phyloP scores from a whole-genome alignment of 2,329 filamentous ascomycete species.

The Trichoderma arundinaceum region DNA sequence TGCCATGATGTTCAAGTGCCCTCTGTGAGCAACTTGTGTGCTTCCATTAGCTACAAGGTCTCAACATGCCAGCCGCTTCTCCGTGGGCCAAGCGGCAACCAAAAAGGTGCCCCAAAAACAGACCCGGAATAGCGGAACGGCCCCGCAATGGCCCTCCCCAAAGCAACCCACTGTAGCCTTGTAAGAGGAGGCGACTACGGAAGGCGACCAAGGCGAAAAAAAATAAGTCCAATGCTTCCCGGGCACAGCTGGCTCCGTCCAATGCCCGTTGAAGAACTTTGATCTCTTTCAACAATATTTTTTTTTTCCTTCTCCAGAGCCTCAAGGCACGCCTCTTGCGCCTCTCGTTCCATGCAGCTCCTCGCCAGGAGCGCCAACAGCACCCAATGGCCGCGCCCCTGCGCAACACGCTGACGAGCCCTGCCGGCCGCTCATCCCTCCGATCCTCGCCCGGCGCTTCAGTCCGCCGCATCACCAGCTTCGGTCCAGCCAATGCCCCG shows the following conservation, averaged over 20 bases:
- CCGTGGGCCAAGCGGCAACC: neutral
- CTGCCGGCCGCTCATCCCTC: constrained; percentile 33
- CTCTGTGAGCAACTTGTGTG: neutral
- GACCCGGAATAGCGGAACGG: constrained; percentile 31
- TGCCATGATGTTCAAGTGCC: neutral
- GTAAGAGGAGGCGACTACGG: constrained; percentile 8
- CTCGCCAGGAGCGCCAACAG: constrained; percentile 27
- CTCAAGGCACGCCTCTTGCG: neutral
- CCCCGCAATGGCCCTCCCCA: constrained; percentile 28
- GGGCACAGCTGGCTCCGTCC: constrained; percentile 3
- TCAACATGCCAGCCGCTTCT: neutral
- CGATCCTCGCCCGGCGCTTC: constrained; percentile 35
- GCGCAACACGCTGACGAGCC: constrained; percentile 40
- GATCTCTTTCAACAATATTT: neutral
- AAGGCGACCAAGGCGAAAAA: neutral
- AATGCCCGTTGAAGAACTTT: constrained; percentile 14
- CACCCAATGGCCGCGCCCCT: constrained; percentile 46
- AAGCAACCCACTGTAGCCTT: constrained; percentile 27
- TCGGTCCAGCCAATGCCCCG: constrained; percentile 42
- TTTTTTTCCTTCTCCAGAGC: neutral
- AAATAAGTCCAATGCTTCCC: neutral
- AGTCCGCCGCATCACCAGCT: constrained; percentile 41
- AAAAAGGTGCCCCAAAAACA: neutral
- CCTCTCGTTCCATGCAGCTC: constrained; percentile 26
- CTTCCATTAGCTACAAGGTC: no score